Base-by-base conservation (phyloP, 208 protist species). In the Trypanosoma congolense region DNA sequence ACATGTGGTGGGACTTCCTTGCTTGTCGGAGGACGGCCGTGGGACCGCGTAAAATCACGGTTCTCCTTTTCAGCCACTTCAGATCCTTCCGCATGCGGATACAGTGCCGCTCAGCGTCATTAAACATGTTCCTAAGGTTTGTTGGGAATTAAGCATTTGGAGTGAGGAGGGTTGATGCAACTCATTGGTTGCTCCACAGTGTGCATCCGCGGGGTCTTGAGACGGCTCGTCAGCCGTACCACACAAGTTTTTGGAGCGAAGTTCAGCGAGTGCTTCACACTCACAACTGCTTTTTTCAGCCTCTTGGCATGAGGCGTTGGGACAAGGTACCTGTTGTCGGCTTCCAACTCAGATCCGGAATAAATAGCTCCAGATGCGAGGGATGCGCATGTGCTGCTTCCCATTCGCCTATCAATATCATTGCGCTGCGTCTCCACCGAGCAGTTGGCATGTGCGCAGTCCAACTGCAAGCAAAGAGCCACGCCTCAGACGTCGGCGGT, bases 51-150 rank as follows among this genome's bases (percentile, higher is more conserved):
- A 54, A 84, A 88, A 12, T 71, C 80, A 30, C 49, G 49, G 21
- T 69, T 68, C 47, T 92, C 84, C 22, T 64, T 69, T 16, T 35
- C 48, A 87, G 76, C 26, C 83, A 65, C 1, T 41, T 28, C 9
- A 24, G 21, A 43, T 92, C 84, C 42, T 92, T 92, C 3, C 47
- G 26, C 1, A 92, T 52, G 10, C 62, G 67, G n/a, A 92, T 61
- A 42, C 72, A 67, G 29, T 55, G 61, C 5, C 52, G 45, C 30
- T 65, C 41, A 2, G 65, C 62, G 48, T 75, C 60, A 14, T 64
- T 44, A 61, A 80, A 85, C 36, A 65, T 58, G 0, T 74, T 53
- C 3, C 73, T 60, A 42, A 85, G 61, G n/a, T 49, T 36, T 82
- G 65, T 51, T 77, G 70, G 40, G 40, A 41, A 14, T 22, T 26